These are phyloP conservation scores for Leptographium procerum DNA, from an alignment of 2,329 filamentous ascomycete genomes.

Conservation along the genomic window DNA sequence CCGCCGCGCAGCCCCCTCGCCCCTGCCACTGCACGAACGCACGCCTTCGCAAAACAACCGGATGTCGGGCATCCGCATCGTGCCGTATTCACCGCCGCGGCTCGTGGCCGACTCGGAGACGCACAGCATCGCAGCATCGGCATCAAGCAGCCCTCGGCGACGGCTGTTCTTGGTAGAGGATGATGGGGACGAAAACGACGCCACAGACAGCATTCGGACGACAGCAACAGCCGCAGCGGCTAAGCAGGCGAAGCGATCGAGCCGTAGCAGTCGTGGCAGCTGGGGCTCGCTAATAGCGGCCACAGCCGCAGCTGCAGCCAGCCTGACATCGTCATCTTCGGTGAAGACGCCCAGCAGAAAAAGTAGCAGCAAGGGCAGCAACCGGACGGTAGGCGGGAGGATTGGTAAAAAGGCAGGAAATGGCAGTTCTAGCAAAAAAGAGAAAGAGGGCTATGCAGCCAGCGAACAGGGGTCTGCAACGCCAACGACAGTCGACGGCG, in stretches of 20 bases:
- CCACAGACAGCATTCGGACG: neutral
- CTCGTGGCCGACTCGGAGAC: slow-evolving; percentile 15
- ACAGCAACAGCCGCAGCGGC: slow-evolving; percentile 5
- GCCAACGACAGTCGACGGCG: slow-evolving; percentile 21
- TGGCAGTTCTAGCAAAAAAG: slow-evolving; percentile 9
- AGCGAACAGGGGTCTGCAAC: slow-evolving; percentile 20
- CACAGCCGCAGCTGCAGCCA: slow-evolving; percentile 1
- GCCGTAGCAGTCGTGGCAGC: slow-evolving; percentile 7
- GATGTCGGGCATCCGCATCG: slow-evolving; percentile 31
- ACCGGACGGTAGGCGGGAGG: neutral
- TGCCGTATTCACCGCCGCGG: slow-evolving; percentile 36
- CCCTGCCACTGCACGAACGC: slow-evolving; percentile 27
- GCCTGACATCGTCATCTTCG: neutral
- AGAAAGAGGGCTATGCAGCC: slow-evolving; percentile 17
- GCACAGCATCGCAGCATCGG: neutral
- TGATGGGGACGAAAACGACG: slow-evolving; percentile 1
- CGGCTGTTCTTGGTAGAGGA: neutral
- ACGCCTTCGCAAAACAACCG: slow-evolving; percentile 29
- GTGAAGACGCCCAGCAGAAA: slow-evolving; percentile 1
- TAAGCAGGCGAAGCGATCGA: slow-evolving; percentile 3
- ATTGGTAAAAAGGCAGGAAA: slow-evolving; percentile 7
- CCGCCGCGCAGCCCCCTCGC: slow-evolving; percentile 1
- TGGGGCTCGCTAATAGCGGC: slow-evolving; percentile 8
- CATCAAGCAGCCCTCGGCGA: slow-evolving; percentile 3
- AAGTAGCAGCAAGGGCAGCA: slow-evolving; percentile 3